Evolutionary conservation across 2,329 filamentous ascomycete species (phyloP).

Genomic region (Xylariaceae sp.): DNA sequence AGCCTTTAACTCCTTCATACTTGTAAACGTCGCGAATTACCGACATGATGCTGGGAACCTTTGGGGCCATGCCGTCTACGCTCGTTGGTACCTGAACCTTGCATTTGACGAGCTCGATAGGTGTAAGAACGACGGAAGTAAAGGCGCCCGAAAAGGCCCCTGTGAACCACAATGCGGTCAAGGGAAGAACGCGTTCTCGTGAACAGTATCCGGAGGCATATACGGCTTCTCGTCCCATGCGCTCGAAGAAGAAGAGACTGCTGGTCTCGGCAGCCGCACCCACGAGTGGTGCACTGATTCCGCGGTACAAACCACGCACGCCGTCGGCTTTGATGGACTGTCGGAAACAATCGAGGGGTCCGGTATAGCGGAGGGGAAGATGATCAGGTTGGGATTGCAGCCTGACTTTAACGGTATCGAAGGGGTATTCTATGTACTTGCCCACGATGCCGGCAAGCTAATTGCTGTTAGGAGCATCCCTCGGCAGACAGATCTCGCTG

Average conservation of each 20-base stretch:
- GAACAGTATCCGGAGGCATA: slow-evolving; percentile 58
- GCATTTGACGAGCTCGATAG: slow-evolving; percentile 97
- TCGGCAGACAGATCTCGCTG: background rate
- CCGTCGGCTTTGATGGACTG: slow-evolving; percentile 83
- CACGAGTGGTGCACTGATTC: slow-evolving; percentile 87
- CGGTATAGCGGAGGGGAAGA: slow-evolving; percentile 79
- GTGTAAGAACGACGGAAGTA: slow-evolving; percentile 89
- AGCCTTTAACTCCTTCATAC: slow-evolving; percentile 81
- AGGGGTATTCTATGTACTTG: slow-evolving; percentile 98
- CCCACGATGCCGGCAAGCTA: slow-evolving; percentile 84
- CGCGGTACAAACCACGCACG: slow-evolving; percentile 83
- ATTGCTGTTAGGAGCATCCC: slow-evolving; percentile 2
- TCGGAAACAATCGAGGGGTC: slow-evolving; percentile 90
- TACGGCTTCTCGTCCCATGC: slow-evolving; percentile 70
- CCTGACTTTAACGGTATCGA: slow-evolving; percentile 97
- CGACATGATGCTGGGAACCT: slow-evolving; percentile 66
- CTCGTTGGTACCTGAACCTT: slow-evolving; percentile 83
- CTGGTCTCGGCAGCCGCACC: slow-evolving; percentile 93
- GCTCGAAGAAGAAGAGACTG: slow-evolving; percentile 90
- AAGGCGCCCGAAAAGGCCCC: slow-evolving; percentile 88
- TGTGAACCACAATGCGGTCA: slow-evolving; percentile 77
- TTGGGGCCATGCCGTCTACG: slow-evolving; percentile 48
- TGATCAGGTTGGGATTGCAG: slow-evolving; percentile 93
- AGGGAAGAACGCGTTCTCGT: slow-evolving; percentile 67
- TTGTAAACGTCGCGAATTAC: slow-evolving; percentile 82